Percentiles rank a stretch among this genome's conserved stretches.
Conservation (phyloP, 208 protist species). For the Angomonas deanei region DNA sequence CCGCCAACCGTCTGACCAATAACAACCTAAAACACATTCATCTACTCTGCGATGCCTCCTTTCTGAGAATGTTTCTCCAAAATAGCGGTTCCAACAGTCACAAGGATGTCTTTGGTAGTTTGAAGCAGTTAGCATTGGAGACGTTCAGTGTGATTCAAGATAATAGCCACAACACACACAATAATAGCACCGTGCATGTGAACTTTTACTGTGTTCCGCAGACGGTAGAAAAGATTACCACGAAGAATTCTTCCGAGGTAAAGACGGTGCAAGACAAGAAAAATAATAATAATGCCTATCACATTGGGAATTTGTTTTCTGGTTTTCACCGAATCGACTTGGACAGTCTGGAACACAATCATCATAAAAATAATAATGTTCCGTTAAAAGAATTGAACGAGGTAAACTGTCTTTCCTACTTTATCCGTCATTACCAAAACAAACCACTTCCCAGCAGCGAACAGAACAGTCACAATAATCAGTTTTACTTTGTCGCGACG, state of each 20-base stretch:
- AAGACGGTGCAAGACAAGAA: neutral
- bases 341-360: neutral
- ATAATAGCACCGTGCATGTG: constrained; percentile 13
- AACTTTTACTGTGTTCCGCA: constrained; percentile 4
- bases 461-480: neutral
- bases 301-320: neutral
- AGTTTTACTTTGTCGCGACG: constrained; percentile 55
- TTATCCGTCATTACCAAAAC: neutral
- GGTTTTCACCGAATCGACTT: neutral
- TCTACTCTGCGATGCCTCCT: constrained; percentile 73
- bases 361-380: neutral
- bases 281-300: neutral
- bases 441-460: neutral
- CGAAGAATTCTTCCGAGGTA: no score
- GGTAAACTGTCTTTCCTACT: neutral
- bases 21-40: constrained; percentile 21
- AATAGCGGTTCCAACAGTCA: neutral
- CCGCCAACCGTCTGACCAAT: constrained; percentile 35
- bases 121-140: neutral
- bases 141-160: constrained; percentile 2
- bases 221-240: no score
- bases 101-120: neutral
- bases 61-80: constrained; percentile 54
- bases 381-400: neutral
- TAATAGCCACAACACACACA: constrained; percentile 7